A percentile compares a stretch with the other conserved stretches of the same genome.
Conservation (phyloP, 2,329 filamentous ascomycete genomes). For the Lomentospora prolificans region DNA sequence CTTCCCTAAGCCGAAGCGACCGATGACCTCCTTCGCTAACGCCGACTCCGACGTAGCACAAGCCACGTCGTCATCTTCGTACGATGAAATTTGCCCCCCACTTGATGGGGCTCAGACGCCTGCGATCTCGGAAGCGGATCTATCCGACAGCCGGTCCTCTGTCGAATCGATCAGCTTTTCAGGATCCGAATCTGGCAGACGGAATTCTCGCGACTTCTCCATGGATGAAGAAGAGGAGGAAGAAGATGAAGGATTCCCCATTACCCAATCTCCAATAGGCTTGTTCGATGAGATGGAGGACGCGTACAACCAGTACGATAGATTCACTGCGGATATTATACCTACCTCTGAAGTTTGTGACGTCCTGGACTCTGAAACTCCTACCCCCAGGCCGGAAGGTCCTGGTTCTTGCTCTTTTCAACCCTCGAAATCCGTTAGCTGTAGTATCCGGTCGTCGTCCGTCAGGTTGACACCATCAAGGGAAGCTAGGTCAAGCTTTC, state of each 20-base stretch:
- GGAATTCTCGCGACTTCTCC: neutral
- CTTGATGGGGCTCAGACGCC: neutral
- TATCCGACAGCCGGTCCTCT: conserved; percentile 6
- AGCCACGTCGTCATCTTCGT: neutral
- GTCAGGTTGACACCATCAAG: neutral
- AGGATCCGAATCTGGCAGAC: conserved; percentile 2
- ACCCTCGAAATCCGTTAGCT: neutral
- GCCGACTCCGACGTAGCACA: neutral
- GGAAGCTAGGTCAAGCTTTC: neutral
- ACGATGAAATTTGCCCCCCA: neutral
- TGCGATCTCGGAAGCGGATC: conserved; percentile 1
- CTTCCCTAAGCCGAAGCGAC: neutral
- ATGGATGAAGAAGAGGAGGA: conserved; percentile 5
- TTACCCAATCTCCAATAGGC: conserved; percentile 4
- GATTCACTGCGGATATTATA: neutral
- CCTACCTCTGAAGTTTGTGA: neutral
- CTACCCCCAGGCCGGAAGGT: conserved; percentile 5
- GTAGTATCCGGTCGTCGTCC: neutral
- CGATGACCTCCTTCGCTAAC: neutral
- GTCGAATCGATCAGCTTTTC: conserved; percentile 7
- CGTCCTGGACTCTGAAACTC: conserved; percentile 3
- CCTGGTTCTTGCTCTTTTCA: neutral
- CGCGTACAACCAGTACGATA: neutral
- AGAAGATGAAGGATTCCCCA: conserved; percentile 1
- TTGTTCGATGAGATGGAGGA: neutral